Evolutionary conservation across 1,139 yeast genomes (phyloP), one percentile per base, ranked within the genome.

Genomic region (Candida labiduridarum): DNA sequence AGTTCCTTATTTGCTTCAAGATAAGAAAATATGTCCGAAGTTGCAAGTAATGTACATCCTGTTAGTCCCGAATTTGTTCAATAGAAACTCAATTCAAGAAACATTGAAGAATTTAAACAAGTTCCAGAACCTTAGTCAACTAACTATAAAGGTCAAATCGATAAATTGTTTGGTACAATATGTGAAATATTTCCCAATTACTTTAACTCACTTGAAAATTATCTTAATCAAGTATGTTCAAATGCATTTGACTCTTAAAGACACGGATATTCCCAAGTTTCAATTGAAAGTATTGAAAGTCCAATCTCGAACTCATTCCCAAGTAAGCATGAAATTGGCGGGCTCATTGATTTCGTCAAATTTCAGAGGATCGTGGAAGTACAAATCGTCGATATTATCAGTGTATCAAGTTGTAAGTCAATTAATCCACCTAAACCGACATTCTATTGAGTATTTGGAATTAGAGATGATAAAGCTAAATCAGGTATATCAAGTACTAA

Each of bases 391-490:
- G n/a, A 12, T 19, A 1, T 10, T 35, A 15, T 42, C 18, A n/a
- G 33, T 42, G 1, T 33, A 44, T 31, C 45, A 41, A 22, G 48
- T 49, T 7, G 16, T 51, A 9, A 25, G 31, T 19, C 25, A 27
- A 11, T n/a, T 47, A 38, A 30, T 48, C n/a, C 10, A 44, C 14
- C 30, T 10, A 25, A 44, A 36, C 38, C 40, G 45, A 7, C 16
- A 36, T 8, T 47, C 52, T 1, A 41, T 54, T 12, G 18, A 36
- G 19, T 27, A 33, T 25, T 18, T 54, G 30, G 51, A 45, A 18
- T 29, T 54, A 12, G 44, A 51, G 36, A 48, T 50, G 49, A n/a
- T 52, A 14, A 49, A 45, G 22, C 35, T 53, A 33, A 38, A 41
- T 16, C 46, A 44, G 34, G 16, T 48, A 7, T 44, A 40, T 15